Base-by-base conservation (phyloP, 2,329 filamentous ascomycete genomes). In the Venturia aucupariae region DNA sequence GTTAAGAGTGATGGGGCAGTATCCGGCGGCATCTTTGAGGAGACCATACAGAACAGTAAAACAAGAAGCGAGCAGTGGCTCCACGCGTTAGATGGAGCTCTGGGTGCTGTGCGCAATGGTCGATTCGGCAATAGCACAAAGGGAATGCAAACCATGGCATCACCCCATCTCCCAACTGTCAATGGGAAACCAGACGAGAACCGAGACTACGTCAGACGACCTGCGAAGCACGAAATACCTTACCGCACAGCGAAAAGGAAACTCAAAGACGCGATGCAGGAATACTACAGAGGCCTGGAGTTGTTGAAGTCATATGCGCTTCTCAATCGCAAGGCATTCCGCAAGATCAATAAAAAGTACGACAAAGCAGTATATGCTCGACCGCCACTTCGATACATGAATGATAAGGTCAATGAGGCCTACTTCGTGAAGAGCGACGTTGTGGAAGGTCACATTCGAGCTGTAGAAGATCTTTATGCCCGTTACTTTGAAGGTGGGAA, bases 341-440 rank as follows among this genome's bases (percentile, higher is more conserved):
- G 92, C 39, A 99, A 99, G 75, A 91, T 99, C 72, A 97, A 96
- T 77, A 99, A 99, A 75, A 99, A 99, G 76, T 97, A 95, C 73
- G 92, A 97, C 80, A 99, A 97, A 77, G 86, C 89, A 2, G 86
- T 92, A 65, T 85, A 92, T 69, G 88, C 91, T 48, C 84, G 88
- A 13, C 90, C 90, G 0, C 83, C 88, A 0, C 83, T 89, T 72
- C 84, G 88, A 35, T 97, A 93, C 75, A 90, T 97, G 84, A 88
- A 87, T 39, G 92, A 97, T 69, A 93, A 93, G 72, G 92, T 99
- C 70, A 93, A 90, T 77, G 87, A 88, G 67, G 84, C 92, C 1
- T 91, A 90, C 82, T 99, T 99, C 71, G 93, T 97, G 48, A 88
- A 90, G 72, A 96, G 92, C 73, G 89, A 95, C 65, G 82, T 90